Conservation (phyloP, 257 asterid genomes). For the Verbascum thapsus region DNA sequence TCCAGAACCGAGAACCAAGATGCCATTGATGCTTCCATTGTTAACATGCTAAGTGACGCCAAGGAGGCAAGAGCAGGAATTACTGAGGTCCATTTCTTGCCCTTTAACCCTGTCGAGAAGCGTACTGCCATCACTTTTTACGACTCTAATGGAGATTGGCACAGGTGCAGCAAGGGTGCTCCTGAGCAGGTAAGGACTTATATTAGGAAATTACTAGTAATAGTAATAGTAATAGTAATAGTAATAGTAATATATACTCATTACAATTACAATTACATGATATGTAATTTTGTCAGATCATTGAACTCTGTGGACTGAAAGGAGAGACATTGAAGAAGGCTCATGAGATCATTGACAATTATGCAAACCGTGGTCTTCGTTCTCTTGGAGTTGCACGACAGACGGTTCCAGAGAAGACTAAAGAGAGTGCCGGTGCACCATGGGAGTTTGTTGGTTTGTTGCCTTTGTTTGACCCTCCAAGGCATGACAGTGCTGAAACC, state of each 20-base stretch:
- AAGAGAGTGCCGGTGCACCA: conserved; percentile 51
- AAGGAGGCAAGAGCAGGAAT: conserved; percentile 87
- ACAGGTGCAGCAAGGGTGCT: conserved; percentile 89
- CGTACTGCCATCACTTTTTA: conserved; percentile 86
- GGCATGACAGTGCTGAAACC: conserved; percentile 79
- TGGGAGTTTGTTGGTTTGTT: conserved; percentile 71
- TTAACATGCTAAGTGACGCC: conserved; percentile 72
- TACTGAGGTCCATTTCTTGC: conserved; percentile 83
- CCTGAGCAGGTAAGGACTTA: conserved; percentile 86
- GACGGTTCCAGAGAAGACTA: conserved; percentile 49
- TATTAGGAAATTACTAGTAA: too few species aligned
- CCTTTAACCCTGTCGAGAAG: conserved; percentile 87
- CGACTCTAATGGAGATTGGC: conserved; percentile 69
- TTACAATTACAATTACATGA: too few species aligned
- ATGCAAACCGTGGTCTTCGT: conserved; percentile 73
- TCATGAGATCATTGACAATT: conserved; percentile 54
- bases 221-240: too few species aligned
- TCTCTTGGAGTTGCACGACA: conserved; percentile 67
- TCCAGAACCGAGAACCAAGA: conserved; percentile 86
- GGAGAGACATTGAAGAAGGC: conserved; percentile 47
- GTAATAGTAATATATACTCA: too few species aligned
- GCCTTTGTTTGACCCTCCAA: conserved; percentile 74
- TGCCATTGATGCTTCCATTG: conserved; percentile 89
- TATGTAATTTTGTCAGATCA: conserved; percentile 50
- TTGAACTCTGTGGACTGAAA: conserved; percentile 53